Evolutionary conservation across 164 flowering plant species (phyloP).

Genomic region (Paratinospora sagittata): DNA sequence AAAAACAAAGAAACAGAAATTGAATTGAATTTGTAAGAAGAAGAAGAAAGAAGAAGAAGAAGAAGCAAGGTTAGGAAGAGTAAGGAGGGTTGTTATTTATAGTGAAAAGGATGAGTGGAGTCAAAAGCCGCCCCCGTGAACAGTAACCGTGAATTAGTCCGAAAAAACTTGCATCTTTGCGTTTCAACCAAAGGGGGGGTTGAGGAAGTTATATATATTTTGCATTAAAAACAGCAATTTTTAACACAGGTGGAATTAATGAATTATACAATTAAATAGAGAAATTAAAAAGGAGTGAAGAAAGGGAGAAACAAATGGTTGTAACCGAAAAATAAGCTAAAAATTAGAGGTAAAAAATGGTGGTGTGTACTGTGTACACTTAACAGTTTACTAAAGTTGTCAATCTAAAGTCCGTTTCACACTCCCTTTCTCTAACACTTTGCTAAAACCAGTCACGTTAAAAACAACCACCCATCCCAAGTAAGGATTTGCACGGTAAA

Average conservation of each 20-base stretch:
- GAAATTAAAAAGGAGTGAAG: not conserved
- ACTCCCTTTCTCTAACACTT: conserved; percentile 19
- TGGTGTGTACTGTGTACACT: not conserved
- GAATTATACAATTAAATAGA: no score
- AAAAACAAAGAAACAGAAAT: conserved; percentile 1
- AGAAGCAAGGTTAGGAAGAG: conserved; percentile 20
- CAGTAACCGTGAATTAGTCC: conserved; percentile 34
- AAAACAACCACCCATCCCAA: not conserved
- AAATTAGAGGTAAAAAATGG: conserved; percentile 2
- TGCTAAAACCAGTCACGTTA: conserved; percentile 9
- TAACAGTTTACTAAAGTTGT: conserved; percentile 9
- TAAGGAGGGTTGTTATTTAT: conserved; percentile 20
- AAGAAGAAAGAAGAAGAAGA: not conserved
- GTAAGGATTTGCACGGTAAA: conserved; percentile 13
- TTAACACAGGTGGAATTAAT: not conserved
- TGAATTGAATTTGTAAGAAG: not conserved
- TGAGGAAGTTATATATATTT: no score
- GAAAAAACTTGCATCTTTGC: conserved; percentile 20
- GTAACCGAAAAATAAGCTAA: conserved; percentile 16
- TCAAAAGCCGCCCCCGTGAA: conserved; percentile 29
- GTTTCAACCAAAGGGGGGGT: conserved; percentile 28
- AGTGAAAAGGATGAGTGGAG: conserved; percentile 11
- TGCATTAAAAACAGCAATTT: no score
- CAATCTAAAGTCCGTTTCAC: conserved; percentile 15
- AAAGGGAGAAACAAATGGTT: conserved; percentile 1